Conservation (phyloP, 768 basidiomycete species). For the Tricholoma sp. region DNA sequence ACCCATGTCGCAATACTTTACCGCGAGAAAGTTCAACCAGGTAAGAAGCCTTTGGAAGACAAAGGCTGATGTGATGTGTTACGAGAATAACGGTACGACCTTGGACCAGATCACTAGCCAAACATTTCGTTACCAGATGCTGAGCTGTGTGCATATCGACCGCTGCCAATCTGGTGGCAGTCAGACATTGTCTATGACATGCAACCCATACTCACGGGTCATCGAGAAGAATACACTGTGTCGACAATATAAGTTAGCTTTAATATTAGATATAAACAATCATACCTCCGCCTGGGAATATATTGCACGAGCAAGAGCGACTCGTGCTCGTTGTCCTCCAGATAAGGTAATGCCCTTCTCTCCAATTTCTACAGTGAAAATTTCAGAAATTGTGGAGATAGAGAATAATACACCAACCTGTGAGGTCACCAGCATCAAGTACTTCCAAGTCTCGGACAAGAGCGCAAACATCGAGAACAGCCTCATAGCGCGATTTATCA, state of each 20-base stretch:
- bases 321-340: conserved; percentile 69
- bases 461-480: conserved; percentile 72
- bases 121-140: conserved; percentile 59
- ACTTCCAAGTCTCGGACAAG: conserved; percentile 66
- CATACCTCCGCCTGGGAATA: conserved; percentile 64
- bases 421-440: conserved; percentile 73
- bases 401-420: conserved; percentile 36
- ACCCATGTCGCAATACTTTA: conserved; percentile 42
- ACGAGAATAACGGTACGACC: conserved; percentile 76
- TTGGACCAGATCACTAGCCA: conserved; percentile 55
- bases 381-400: neutral
- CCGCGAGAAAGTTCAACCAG: conserved; percentile 59
- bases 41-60: conserved; percentile 63
- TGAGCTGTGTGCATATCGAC: conserved; percentile 77
- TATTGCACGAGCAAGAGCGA: conserved; percentile 74
- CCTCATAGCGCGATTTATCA: conserved; percentile 58
- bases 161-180: conserved; percentile 46
- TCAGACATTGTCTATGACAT: conserved; percentile 12
- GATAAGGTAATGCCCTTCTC: conserved; percentile 78
- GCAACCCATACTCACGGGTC: conserved; percentile 50
- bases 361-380: conserved; percentile 51
- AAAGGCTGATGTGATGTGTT: conserved; percentile 76
- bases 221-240: conserved; percentile 57
- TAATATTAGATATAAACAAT: neutral
- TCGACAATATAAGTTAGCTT: neutral